These are phyloP conservation scores for Beauveria medogensis DNA, from an alignment of 2,329 filamentous ascomycete genomes.

Conservation along the genomic window DNA sequence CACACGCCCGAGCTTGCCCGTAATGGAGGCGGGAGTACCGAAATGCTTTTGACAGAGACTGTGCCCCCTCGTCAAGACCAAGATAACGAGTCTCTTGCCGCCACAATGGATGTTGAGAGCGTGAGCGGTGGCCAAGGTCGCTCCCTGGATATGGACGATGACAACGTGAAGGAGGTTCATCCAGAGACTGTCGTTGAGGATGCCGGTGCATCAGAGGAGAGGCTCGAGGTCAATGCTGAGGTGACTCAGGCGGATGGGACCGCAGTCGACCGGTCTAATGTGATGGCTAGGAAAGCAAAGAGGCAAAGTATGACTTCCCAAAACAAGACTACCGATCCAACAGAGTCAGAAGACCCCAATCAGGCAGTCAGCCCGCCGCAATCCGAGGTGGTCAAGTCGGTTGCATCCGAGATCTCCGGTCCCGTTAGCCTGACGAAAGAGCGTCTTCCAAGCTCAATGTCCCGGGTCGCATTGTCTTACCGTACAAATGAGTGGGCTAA, in stretches of 20 bases:
- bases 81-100: constrained; percentile 46
- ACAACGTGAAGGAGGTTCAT: neutral
- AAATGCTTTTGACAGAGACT: constrained; percentile 35
- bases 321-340: neutral
- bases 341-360: neutral
- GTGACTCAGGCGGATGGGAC: neutral
- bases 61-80: constrained; percentile 24
- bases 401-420: constrained; percentile 33
- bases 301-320: neutral
- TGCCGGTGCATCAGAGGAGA: neutral
- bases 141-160: constrained; percentile 12
- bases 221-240: neutral
- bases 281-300: neutral
- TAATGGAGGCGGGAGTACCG: constrained; percentile 32
- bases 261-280: neutral
- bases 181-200: neutral
- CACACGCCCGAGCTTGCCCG: constrained; percentile 8
- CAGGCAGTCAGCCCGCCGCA: neutral
- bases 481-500: constrained; percentile 96
- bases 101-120: constrained; percentile 49
- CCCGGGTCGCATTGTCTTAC: constrained; percentile 71
- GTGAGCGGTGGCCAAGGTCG: constrained; percentile 30
- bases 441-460: constrained; percentile 61
- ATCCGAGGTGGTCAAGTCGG: constrained; percentile 31
- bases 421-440: constrained; percentile 47